Conservation (phyloP, 441 rosid species). For the Euphorbia corollata region DNA sequence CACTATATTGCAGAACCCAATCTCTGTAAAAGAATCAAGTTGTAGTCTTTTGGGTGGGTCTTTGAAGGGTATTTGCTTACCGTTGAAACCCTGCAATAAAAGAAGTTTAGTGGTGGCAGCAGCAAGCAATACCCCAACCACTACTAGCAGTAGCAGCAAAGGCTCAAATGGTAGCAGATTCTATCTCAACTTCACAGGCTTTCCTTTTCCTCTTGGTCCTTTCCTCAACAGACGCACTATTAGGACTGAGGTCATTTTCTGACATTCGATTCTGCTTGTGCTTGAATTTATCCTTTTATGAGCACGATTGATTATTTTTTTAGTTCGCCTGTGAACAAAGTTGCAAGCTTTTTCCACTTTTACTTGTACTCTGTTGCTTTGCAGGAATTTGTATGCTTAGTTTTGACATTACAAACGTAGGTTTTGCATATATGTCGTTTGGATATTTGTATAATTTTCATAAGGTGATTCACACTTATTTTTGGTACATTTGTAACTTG, state of each 20-base stretch:
- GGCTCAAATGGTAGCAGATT: constrained; percentile 42
- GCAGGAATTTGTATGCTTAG: not conserved
- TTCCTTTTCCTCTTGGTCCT: constrained; percentile 98
- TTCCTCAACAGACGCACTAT: constrained; percentile 80
- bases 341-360: not conserved
- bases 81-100: constrained; percentile 34
- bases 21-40: constrained; percentile 29
- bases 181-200: constrained; percentile 80
- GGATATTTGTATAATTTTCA: not conserved
- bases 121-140: constrained; percentile 29
- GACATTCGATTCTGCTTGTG: not conserved
- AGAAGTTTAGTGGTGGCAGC: constrained; percentile 47
- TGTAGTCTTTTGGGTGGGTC: constrained; percentile 40
- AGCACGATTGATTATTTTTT: not conserved
- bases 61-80: constrained; percentile 30
- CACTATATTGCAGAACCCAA: constrained; percentile 35
- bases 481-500: not conserved
- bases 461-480: not conserved
- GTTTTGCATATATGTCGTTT: not conserved
- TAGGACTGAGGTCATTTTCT: constrained; percentile 65
- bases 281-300: no score
- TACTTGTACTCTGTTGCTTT: not conserved
- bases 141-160: constrained; percentile 18
- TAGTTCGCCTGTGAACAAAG: not conserved
- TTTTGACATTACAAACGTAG: not conserved